These are phyloP conservation scores for Aspergillus indologenus DNA, from an alignment of 495 filamentous ascomycete genomes.

Conservation along the genomic window DNA sequence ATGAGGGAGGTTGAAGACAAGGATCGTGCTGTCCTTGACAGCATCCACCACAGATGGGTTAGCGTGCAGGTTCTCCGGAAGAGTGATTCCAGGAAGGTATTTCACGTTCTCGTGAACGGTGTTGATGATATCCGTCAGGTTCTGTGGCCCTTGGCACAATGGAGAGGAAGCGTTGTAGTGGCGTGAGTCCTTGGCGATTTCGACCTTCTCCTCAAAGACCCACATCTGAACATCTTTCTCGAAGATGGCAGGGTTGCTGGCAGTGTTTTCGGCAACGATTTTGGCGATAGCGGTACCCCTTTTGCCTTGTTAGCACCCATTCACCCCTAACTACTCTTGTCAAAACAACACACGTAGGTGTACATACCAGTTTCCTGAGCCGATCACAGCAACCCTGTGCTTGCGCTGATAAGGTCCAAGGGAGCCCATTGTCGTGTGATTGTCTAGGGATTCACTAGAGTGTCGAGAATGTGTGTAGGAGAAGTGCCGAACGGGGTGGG, in stretches of 20 bases:
- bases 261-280: slow-evolving; percentile 89
- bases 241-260: slow-evolving; percentile 72
- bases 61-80: slow-evolving; percentile 85
- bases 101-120: slow-evolving; percentile 92
- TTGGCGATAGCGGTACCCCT: slow-evolving; percentile 97
- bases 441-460: slow-evolving; percentile 4
- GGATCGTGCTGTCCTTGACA: slow-evolving; percentile 76
- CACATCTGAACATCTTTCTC: slow-evolving; percentile 93
- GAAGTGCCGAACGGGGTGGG: slow-evolving; percentile 17
- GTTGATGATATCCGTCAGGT: slow-evolving; percentile 91
- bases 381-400: slow-evolving; percentile 92
- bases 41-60: slow-evolving; percentile 83
- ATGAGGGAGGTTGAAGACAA: slow-evolving; percentile 97
- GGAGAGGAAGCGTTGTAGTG: slow-evolving; percentile 57
- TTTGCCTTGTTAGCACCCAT: background rate
- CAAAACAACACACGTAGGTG: background rate
- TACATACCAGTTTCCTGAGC: slow-evolving; percentile 90
- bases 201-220: slow-evolving; percentile 88
- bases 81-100: slow-evolving; percentile 79
- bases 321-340: background rate
- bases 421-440: slow-evolving; percentile 37
- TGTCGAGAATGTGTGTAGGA: slow-evolving; percentile 14
- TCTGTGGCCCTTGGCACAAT: slow-evolving; percentile 62
- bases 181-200: slow-evolving; percentile 60
- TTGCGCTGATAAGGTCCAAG: slow-evolving; percentile 54